Base-by-base conservation (phyloP, 2,329 filamentous ascomycete genomes). In the Hypoxylon sp. region DNA sequence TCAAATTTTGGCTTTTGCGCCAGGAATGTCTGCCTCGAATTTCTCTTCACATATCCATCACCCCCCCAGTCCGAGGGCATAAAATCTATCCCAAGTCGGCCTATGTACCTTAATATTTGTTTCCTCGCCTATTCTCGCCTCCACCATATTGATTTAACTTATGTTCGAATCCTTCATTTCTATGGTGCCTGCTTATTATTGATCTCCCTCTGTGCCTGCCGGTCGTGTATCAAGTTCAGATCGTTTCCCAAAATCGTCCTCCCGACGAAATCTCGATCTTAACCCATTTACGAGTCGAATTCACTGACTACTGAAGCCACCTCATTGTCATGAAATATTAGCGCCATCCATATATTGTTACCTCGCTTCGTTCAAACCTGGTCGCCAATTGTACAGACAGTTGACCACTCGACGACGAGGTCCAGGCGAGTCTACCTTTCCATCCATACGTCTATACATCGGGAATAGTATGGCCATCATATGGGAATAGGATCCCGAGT, bases 161-260 rank as follows among this genome's bases (percentile, higher is more conserved):
- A 30, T 9, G 7, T 41, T 23, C 7, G 25, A 17, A 43, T 11
- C 23, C 7, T 43, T 43, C 6, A 32, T 13, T 25, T 34, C 25
- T 34, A 46, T 25, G 3, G 17, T 9, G 4, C 13, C 5, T n/a
- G 9, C 45, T 9, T 21, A 17, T 34, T 14, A 10, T 30, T 46
- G n/a, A 32, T 45, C 11, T 56, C 36, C 13, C 30, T 36, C 19
- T 4, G 7, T 17, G 5, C n/a, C 17, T 45, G 14, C 3, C 10
- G 9, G 19, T 56, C 19, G 52, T 11, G 38, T 46, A 32, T 46
- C n/a, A 25, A 52, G 30, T 38, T n/a, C 17, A 25, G 17, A 38
- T 23, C 17, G 10, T 14, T 7, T 21, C 19, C 38, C 25, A 45
- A 45, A 9, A 5, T 45, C 25, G 19, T 30, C 2, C 25, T 10